Evolutionary conservation across 345 rosid genomes (phyloP).

Genomic region (Eucalyptus polybractea): DNA sequence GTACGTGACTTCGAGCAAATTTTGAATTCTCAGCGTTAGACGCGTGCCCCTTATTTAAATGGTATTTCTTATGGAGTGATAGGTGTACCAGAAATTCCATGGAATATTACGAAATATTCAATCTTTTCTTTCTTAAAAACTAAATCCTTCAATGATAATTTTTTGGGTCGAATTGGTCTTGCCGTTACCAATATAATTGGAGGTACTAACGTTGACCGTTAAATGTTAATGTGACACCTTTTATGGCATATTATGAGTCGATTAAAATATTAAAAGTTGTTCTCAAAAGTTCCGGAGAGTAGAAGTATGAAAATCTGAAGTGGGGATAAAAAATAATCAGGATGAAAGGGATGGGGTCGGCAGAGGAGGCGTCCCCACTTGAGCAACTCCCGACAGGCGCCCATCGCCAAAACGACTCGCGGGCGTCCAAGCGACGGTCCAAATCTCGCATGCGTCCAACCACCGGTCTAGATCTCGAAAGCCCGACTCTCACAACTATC

Average conservation of each 20-base stretch:
- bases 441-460: not conserved
- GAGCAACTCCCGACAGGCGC: not conserved
- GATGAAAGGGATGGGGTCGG: not conserved
- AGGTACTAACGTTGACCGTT: not conserved
- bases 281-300: not conserved
- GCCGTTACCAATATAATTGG: not conserved
- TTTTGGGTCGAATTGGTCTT: not conserved
- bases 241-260: not conserved
- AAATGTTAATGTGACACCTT: not conserved
- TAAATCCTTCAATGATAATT: not conserved
- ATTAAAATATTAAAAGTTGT: not conserved
- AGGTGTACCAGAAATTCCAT: not conserved
- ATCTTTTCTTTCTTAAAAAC: not conserved
- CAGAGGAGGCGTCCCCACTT: not conserved
- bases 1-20: not conserved
- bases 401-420: not conserved
- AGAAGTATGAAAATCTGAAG: not conserved
- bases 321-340: not conserved
- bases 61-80: not conserved
- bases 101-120: not conserved
- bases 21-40: not conserved
- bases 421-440: not conserved
- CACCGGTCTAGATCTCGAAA: accelerated
- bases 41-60: not conserved
- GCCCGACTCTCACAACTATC: not conserved